These are phyloP conservation scores for Globisporangium emineosum DNA, from an alignment of 352 stramenopile genomes.

Conservation along the genomic window DNA sequence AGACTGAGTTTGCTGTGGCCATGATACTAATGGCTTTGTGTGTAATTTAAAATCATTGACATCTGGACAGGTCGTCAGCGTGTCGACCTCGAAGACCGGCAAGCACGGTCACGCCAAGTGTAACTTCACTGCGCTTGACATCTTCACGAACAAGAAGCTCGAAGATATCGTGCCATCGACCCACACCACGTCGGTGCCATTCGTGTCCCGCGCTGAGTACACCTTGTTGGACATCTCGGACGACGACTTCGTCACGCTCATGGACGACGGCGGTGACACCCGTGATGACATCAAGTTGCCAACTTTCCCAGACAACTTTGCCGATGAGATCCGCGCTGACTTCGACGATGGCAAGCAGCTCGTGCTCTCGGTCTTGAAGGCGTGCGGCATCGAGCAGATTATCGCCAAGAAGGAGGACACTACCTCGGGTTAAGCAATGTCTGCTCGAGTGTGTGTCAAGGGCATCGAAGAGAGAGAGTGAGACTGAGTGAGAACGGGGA, in stretches of 20 bases:
- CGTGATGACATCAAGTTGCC: conserved; percentile 98
- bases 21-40: conserved; percentile 5
- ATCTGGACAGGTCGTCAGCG: conserved; percentile 83
- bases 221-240: conserved; percentile 98
- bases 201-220: conserved; percentile 96
- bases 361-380: conserved; percentile 94
- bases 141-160: conserved; percentile 99
- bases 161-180: conserved; percentile 99
- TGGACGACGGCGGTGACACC: conserved; percentile 97
- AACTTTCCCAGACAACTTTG: conserved; percentile 93
- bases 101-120: conserved; percentile 99
- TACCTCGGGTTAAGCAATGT: conserved; percentile 19
- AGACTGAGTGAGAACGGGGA: not conserved
- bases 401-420: conserved; percentile 97
- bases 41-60: too few relatives aligned
- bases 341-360: conserved; percentile 97
- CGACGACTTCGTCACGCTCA: conserved; percentile 97
- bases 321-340: conserved; percentile 94
- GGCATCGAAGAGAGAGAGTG: conserved; percentile 6
- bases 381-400: conserved; percentile 98
- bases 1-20: not conserved
- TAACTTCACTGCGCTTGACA: conserved; percentile 99
- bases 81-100: conserved; percentile 99
- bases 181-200: conserved; percentile 97
- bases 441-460: not conserved